phyloP scores from a whole-genome alignment of 192 early-diverging fungal species.

The Entomortierella beljakovae region DNA sequence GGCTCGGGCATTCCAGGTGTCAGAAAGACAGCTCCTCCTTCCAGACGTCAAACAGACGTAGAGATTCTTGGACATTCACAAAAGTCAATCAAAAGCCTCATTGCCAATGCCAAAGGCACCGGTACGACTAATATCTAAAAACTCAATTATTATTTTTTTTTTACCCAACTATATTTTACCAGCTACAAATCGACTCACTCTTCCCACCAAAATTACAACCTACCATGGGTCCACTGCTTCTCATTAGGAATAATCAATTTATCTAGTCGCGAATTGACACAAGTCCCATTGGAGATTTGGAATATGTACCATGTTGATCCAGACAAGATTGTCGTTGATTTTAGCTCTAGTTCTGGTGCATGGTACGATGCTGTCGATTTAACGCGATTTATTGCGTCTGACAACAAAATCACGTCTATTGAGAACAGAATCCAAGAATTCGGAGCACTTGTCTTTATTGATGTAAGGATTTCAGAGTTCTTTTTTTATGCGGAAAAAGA shows the following conservation, averaged over 20 bases:
- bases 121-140: slow-evolving; percentile 6
- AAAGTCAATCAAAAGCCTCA: slow-evolving; percentile 54
- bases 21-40: slow-evolving; percentile 14
- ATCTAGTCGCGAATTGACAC: slow-evolving; percentile 58
- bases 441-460: slow-evolving; percentile 54
- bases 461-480: slow-evolving; percentile 58
- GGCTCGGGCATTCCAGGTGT: slow-evolving; percentile 42
- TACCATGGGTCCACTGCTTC: not conserved
- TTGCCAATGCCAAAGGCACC: slow-evolving; percentile 50
- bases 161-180: not conserved
- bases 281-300: slow-evolving; percentile 63
- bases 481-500: no score
- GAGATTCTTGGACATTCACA: slow-evolving; percentile 51
- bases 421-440: slow-evolving; percentile 65
- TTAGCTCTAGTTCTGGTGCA: slow-evolving; percentile 50
- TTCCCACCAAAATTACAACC: not conserved
- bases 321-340: slow-evolving; percentile 59
- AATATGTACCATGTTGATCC: slow-evolving; percentile 70
- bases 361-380: slow-evolving; percentile 68
- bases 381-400: slow-evolving; percentile 61
- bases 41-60: slow-evolving; percentile 35
- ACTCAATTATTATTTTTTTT: not conserved
- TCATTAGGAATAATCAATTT: slow-evolving; percentile 62
- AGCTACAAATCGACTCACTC: not conserved
- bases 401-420: slow-evolving; percentile 60